These are phyloP conservation scores for Amanita subjunquillea DNA, from an alignment of 768 basidiomycete species.

Conservation along the genomic window DNA sequence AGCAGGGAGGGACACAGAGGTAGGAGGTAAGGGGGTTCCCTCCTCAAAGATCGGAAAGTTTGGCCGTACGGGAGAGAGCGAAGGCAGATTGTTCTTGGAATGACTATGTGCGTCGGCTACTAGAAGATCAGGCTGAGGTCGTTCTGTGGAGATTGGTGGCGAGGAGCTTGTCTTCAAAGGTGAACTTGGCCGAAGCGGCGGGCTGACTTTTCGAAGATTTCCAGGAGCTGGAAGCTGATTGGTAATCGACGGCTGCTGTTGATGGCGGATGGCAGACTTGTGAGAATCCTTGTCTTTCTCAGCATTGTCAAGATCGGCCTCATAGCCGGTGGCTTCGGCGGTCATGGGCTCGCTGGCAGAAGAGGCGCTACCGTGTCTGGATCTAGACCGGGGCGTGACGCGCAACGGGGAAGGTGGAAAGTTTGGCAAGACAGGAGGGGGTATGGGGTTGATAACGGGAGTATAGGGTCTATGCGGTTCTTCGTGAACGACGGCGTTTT, in stretches of 20 bases:
- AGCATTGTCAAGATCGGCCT: slow-evolving; percentile 57
- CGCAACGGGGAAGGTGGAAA: slow-evolving; percentile 32
- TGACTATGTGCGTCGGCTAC: slow-evolving; percentile 14
- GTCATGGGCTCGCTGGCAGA: slow-evolving; percentile 53
- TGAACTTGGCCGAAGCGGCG: slow-evolving; percentile 22
- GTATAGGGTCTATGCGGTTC: slow-evolving; percentile 23
- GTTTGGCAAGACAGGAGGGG: slow-evolving; percentile 27
- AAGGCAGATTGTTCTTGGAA: slow-evolving; percentile 23
- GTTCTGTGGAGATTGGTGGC: slow-evolving; percentile 10
- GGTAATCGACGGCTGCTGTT: slow-evolving; percentile 11
- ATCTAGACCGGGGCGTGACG: slow-evolving; percentile 41
- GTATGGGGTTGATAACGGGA: slow-evolving; percentile 16
- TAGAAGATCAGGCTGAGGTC: slow-evolving; percentile 9
- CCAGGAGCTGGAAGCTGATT: not conserved
- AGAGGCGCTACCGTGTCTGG: slow-evolving; percentile 62
- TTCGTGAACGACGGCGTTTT: slow-evolving; percentile 52
- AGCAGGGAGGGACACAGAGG: slow-evolving; percentile 24
- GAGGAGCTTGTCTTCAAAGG: slow-evolving; percentile 24
- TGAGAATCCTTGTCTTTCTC: slow-evolving; percentile 37
- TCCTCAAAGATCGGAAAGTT: slow-evolving; percentile 29
- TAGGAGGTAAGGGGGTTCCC: slow-evolving; percentile 18
- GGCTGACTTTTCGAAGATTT: not conserved
- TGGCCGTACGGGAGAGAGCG: slow-evolving; percentile 34
- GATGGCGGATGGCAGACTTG: slow-evolving; percentile 28
- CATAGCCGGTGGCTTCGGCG: slow-evolving; percentile 53